Base-by-base conservation (phyloP, 805 yeast species). In the Candida quercuum region DNA sequence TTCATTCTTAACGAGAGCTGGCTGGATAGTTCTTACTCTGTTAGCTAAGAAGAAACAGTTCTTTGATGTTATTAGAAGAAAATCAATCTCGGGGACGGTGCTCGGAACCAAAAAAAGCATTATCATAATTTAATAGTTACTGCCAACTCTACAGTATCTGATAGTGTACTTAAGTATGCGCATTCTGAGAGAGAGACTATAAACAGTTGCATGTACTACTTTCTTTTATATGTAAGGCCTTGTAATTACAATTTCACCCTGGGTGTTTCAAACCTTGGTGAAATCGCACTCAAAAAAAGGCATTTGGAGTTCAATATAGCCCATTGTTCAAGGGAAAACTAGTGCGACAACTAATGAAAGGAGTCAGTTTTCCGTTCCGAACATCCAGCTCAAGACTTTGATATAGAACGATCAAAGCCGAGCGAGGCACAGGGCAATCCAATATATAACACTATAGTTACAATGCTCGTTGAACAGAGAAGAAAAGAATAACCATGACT, bases 301-400 rank as follows among this genome's bases (percentile, higher is more conserved):
- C 68, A 45, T 40, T 29, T 38, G 24, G 38, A 35, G 15, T 31
- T 71, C 51, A 35, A 36, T 74, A 36, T 74, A 45, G 76, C 79
- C 79, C 73, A 58, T 67, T 72, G 56, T 42, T 33, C 27, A 12
- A 33, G 25, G n/a, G 20, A 21, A 22, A 32, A 29, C 27, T 20
- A 30, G 17, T 28, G 16, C 16, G 20, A 26, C 19, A 9, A 18
- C 8, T 10, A n/a, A n/a, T n/a, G n/a, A n/a, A n/a, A n/a, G 34
- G 9, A 7, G 15, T 14, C 22, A 13, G 10, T 32, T 21, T 28
- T 21, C 13, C 14, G 19, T 28, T 25, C 19, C 23, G 38, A 41
- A 61, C 61, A 75, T 74, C 81, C 81, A 75, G 81, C 81, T 76
- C 81, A 74, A 76, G 79, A 72, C 59, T 57, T 48, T 18, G 44